Evolutionary conservation across 345 rosid species (phyloP).

Genomic region (Laguncularia racemosa): DNA sequence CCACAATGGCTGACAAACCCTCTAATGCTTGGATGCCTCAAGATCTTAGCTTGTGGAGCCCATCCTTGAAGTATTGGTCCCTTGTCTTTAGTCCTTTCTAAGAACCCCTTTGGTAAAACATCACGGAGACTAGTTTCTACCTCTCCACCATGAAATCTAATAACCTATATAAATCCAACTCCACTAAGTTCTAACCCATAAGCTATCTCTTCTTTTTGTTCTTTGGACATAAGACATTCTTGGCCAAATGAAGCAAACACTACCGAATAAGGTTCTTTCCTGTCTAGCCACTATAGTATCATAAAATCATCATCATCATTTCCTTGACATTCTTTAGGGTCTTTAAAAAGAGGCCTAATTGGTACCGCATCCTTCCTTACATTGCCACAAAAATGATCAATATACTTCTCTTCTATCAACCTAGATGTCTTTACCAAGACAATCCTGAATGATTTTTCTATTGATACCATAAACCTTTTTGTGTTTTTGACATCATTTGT

Average conservation of each 20-base stretch:
- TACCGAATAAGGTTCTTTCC: slow-evolving; percentile 13
- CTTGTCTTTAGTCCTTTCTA: slow-evolving; percentile 16
- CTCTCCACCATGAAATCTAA: slow-evolving; percentile 23
- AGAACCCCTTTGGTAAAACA: slow-evolving; percentile 21
- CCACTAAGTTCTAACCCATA: slow-evolving; percentile 25
- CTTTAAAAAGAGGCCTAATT: slow-evolving; percentile 27
- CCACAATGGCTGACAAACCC: slow-evolving; percentile 33
- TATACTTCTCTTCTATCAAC: slow-evolving; percentile 27
- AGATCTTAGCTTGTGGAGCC: slow-evolving; percentile 28
- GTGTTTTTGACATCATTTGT: neutral
- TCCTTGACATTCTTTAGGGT: neutral
- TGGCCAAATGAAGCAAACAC: slow-evolving; percentile 31
- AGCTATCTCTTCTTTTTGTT: slow-evolving; percentile 31
- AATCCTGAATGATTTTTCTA: slow-evolving; percentile 4
- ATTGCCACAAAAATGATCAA: slow-evolving; percentile 16
- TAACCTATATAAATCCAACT: slow-evolving; percentile 27
- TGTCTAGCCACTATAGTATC: slow-evolving; percentile 25
- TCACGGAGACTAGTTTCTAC: slow-evolving; percentile 4
- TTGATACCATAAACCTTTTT: slow-evolving; percentile 7
- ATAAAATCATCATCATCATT: slow-evolving; percentile 3
- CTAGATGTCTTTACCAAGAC: slow-evolving; percentile 21
- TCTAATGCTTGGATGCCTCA: slow-evolving; percentile 15
- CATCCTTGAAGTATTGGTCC: slow-evolving; percentile 23
- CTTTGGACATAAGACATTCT: slow-evolving; percentile 21
- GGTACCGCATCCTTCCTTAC: slow-evolving; percentile 22